These are phyloP conservation scores for Xerocomus nothofagi DNA, from an alignment of 1,284 basidiomycete genomes.

Conservation along the genomic window DNA sequence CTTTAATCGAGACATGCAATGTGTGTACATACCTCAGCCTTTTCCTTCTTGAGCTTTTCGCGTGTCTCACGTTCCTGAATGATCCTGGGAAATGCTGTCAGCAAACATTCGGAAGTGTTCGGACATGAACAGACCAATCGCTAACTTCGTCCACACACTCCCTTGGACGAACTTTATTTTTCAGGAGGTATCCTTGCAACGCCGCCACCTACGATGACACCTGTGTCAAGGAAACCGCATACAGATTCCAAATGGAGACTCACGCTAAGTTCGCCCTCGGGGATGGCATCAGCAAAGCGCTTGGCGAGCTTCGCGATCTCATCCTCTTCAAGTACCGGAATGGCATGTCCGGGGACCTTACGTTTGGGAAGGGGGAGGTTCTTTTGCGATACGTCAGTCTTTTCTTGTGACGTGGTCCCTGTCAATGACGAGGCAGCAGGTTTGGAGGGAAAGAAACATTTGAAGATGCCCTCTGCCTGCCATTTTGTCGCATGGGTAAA, in stretches of 20 bases:
- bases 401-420: slow-evolving; percentile 25
- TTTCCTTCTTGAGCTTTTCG: slow-evolving; percentile 81
- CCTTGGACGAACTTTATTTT: slow-evolving; percentile 80
- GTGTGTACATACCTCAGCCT: slow-evolving; percentile 61
- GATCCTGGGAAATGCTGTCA: slow-evolving; percentile 44
- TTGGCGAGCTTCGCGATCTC: slow-evolving; percentile 75
- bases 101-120: slow-evolving; percentile 4
- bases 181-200: slow-evolving; percentile 80
- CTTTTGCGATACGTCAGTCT: slow-evolving; percentile 55
- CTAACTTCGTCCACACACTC: slow-evolving; percentile 78
- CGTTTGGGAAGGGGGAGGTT: slow-evolving; percentile 69
- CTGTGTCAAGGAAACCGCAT: slow-evolving; percentile 5
- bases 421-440: slow-evolving; percentile 25
- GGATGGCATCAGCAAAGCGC: slow-evolving; percentile 73
- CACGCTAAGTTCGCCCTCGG: slow-evolving; percentile 80
- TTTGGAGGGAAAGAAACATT: slow-evolving; percentile 84
- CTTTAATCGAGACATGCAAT: not conserved
- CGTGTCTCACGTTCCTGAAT: slow-evolving; percentile 75
- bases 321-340: slow-evolving; percentile 67
- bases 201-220: slow-evolving; percentile 62
- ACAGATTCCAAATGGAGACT: slow-evolving; percentile 31
- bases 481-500: slow-evolving; percentile 84
- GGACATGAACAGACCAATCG: slow-evolving; percentile 48
- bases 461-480: slow-evolving; percentile 88
- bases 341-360: slow-evolving; percentile 54